Evolutionary conservation across 176 grass and related monocot genomes (phyloP), one percentile per base, ranked within the genome.

Genomic region (Elymus sibiricus): DNA sequence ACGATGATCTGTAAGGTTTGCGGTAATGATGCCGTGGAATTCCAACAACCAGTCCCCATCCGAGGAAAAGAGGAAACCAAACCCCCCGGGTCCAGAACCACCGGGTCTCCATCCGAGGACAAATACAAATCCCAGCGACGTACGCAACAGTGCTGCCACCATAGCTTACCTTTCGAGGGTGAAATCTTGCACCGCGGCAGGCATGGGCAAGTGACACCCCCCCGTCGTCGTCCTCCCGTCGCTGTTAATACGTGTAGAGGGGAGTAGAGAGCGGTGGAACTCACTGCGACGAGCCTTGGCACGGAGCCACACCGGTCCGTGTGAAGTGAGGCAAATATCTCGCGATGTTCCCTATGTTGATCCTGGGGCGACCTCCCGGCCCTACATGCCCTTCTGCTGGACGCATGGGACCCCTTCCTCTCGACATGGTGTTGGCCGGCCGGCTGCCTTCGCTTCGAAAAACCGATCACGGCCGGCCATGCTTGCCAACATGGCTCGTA

Each of bases 391-490:
- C 13, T 34, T 2, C 2, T 42, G 60, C 38, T 1, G n/a, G n/a
- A n/a, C n/a, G n/a, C n/a, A n/a, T n/a, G n/a, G n/a, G n/a, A n/a
- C n/a, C n/a, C n/a, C n/a, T n/a, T n/a, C n/a, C n/a, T n/a, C 5
- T 31, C 8, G 81, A 42, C 74, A 73, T 39, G 29, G 85, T 25
- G 77, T 46, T 10, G 17, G 53, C 24, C 43, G 37, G 70, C 28
- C n/a, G n/a, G n/a, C n/a, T 67, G 77, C 66, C 35, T 80, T 81
- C 28, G 67, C 77, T 75, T 4, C n/a, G 11, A 43, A 4, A 10
- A 39, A 82, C 88, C 78, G 70, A 76, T 70, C 88, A 74, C 31
- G 62, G 76, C n/a, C 55, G 51, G 65, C 47, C 35, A 28, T 4
- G 74, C 22, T n/a, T n/a, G n/a, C n/a, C 80, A 47, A 61, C 79